Conservation (phyloP, 1,139 yeast genomes). For the Suhomyces wounanorum region DNA sequence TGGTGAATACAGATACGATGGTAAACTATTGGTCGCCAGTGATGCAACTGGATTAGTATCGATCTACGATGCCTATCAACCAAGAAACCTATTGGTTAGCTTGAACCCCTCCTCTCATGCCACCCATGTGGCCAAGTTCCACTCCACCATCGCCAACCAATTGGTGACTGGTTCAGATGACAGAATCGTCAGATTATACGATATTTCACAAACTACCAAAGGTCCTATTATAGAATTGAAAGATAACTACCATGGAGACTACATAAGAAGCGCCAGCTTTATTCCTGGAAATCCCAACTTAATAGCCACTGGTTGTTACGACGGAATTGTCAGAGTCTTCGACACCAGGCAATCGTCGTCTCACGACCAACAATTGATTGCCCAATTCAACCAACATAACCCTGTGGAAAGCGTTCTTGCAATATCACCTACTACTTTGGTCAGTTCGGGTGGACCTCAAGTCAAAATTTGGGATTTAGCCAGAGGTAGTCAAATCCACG, state of each 20-base stretch:
- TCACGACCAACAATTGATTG: conserved; percentile 54
- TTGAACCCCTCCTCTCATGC: conserved; percentile 83
- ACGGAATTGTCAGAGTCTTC: conserved; percentile 81
- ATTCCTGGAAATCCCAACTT: conserved; percentile 74
- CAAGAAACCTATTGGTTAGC: conserved; percentile 77
- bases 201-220: conserved; percentile 70
- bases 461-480: conserved; percentile 93
- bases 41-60: conserved; percentile 89
- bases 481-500: conserved; percentile 64
- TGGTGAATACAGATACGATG: conserved; percentile 83
- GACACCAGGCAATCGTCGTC: conserved; percentile 65
- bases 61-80: conserved; percentile 76
- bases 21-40: conserved; percentile 80
- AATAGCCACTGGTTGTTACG: conserved; percentile 92
- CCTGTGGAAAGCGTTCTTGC: conserved; percentile 91
- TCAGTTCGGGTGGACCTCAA: conserved; percentile 83
- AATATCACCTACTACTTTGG: conserved; percentile 74
- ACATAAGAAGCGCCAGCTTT: conserved; percentile 80
- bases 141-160: conserved; percentile 69
- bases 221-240: conserved; percentile 68
- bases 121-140: conserved; percentile 92
- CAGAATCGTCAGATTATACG: conserved; percentile 82
- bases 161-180: conserved; percentile 91
- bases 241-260: conserved; percentile 75
- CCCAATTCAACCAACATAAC: conserved; percentile 39